Base-by-base conservation (phyloP, 2,329 filamentous ascomycete species). In the Fusarium tupiense region DNA sequence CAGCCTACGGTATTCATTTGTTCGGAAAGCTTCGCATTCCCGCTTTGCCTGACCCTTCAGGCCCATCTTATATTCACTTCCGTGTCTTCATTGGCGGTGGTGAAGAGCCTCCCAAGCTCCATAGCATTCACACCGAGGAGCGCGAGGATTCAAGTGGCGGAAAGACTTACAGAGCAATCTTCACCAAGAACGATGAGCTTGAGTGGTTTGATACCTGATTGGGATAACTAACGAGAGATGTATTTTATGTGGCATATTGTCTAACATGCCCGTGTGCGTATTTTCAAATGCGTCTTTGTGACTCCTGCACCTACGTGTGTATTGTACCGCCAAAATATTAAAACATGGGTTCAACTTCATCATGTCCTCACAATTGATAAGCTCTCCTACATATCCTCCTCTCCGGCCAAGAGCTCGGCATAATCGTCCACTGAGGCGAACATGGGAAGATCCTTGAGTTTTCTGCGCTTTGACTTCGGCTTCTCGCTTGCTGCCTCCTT, bases 391-490 rank as follows among this genome's bases (percentile, higher is more conserved):
- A 71, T 75, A 65, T 91, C 91, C 71, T 91, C 91, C 59, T 96
- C 94, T 73, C 90, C 89, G 8, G 88, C 93, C 81, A 98, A 84
- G 84, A 98, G 88, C 78, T 93, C 93, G 22, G 95, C 96, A 83
- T 98, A 99, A 81, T 98, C 96, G 62, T 98, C 96, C 38, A 89
- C 93, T 38, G 94, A 97, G 26, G 97, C 96, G 85, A 99, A 99
- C 41, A 91, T 97, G 12, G 96, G 96, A 76, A 99, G 86, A 73
- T 91, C 91, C 88, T 95, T 98, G 82, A 98, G 87, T 85, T 94
- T 94, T 88, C 92, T 94, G 85, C 89, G 92, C 85, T 93, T 94
- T 81, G 90, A 85, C 56, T 82, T 83, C 61, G 80, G 71, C 69
- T 79, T 81, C 44, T 79, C 75, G 67, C 77, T 80, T 87, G 91